Percentiles rank a stretch among this genome's conserved stretches.
Conservation (phyloP, 108 stramenopile genomes). For the Skeletonema potamos region DNA sequence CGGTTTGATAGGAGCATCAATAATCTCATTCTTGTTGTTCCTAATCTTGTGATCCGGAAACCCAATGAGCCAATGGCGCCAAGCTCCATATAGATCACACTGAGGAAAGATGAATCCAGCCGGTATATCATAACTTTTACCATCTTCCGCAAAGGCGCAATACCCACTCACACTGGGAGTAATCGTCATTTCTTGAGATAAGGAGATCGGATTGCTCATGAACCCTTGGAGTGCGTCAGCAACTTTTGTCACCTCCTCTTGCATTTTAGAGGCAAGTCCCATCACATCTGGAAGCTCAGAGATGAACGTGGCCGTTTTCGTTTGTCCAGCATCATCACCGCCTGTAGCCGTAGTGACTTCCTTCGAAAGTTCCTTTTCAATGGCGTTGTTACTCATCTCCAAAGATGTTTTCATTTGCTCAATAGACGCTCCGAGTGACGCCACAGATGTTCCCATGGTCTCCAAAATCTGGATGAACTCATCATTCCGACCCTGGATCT, state of each 20-base stretch:
- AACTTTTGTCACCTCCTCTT: constrained; percentile 3
- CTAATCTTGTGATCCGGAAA: constrained; percentile 31
- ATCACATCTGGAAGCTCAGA: constrained; percentile 1
- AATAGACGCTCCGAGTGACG: constrained; percentile 9
- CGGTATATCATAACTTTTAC: constrained; percentile 16
- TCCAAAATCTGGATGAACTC: constrained; percentile 19
- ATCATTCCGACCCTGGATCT: constrained; percentile 18
- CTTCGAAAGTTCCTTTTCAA: constrained; percentile 20
- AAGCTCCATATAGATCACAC: constrained; percentile 17
- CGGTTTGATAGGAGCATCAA: constrained; percentile 29
- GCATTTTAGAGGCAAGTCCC: constrained; percentile 5
- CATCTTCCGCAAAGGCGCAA: constrained; percentile 16
- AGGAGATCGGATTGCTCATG: background rate
- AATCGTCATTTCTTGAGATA: background rate
- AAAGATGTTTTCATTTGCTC: constrained; percentile 21
- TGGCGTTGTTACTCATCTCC: constrained; percentile 21
- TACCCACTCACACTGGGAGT: constrained; percentile 11
- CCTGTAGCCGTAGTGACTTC: background rate
- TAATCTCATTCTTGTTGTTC: constrained; percentile 11
- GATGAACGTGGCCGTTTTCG: background rate
- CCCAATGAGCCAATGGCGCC: constrained; percentile 27
- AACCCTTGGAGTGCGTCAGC: constrained; percentile 7
- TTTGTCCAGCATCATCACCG: background rate
- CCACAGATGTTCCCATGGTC: constrained; percentile 10
- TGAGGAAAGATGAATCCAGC: constrained; percentile 26